These are phyloP conservation scores for Blastobotrys apis DNA, from an alignment of 1,139 yeast genomes.

Conservation along the genomic window DNA sequence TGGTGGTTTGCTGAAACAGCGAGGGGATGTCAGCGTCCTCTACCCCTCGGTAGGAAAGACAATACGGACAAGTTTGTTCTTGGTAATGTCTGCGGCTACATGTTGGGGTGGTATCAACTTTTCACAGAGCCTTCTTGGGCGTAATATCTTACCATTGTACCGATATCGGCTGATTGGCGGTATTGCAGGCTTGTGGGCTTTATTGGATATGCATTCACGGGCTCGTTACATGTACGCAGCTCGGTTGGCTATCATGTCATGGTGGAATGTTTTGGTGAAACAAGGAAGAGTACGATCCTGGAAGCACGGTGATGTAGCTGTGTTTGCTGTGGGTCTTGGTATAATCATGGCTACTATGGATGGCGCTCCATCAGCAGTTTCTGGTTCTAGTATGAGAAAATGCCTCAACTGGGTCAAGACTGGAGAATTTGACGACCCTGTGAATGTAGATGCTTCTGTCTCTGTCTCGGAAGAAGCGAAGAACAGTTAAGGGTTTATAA, in stretches of 20 bases:
- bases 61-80: constrained; percentile 33
- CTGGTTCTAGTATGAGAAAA: constrained; percentile 34
- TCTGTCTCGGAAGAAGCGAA: too few species aligned
- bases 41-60: constrained; percentile 27
- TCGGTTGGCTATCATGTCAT: constrained; percentile 37
- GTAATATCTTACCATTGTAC: constrained; percentile 30
- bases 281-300: constrained; percentile 27
- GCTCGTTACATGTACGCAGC: constrained; percentile 36
- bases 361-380: constrained; percentile 33
- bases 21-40: constrained; percentile 16
- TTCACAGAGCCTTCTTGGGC: constrained; percentile 33
- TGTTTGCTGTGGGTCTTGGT: constrained; percentile 36
- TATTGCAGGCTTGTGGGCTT: constrained; percentile 41
- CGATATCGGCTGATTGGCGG: constrained; percentile 40
- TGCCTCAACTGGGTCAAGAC: constrained; percentile 34
- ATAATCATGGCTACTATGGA: constrained; percentile 35
- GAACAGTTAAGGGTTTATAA: too few species aligned
- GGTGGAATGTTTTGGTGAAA: constrained; percentile 35
- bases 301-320: constrained; percentile 32
- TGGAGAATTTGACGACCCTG: constrained; percentile 29
- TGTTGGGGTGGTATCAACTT: constrained; percentile 42
- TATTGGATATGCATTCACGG: constrained; percentile 36
- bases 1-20: constrained; percentile 19
- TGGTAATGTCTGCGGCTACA: constrained; percentile 37
- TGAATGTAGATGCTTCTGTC: not conserved